phyloP scores from a whole-genome alignment of 495 filamentous ascomycete species.

The Geopyxis carbonaria region DNA sequence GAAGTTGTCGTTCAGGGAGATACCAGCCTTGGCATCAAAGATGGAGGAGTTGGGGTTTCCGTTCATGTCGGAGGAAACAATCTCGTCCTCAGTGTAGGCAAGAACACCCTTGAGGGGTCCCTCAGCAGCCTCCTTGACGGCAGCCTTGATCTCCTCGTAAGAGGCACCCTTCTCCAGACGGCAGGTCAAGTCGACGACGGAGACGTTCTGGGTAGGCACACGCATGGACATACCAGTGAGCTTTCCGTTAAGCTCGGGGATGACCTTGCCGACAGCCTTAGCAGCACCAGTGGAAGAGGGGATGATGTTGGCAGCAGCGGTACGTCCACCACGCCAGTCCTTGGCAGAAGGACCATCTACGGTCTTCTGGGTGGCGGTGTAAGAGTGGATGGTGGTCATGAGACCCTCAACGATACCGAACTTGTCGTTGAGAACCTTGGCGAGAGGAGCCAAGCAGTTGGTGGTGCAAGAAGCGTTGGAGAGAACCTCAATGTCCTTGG shows the following conservation, averaged over 20 bases:
- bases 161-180: conserved; percentile 75
- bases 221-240: conserved; percentile 99
- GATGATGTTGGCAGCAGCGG: conserved; percentile 99
- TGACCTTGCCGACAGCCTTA: conserved; percentile 99
- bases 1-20: conserved; percentile 94
- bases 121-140: conserved; percentile 75
- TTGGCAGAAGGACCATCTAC: conserved; percentile 94
- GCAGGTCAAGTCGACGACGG: conserved; percentile 91
- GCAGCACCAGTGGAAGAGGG: conserved; percentile 97
- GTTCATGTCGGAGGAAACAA: conserved; percentile 86
- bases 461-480: conserved; percentile 99
- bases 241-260: conserved; percentile 93
- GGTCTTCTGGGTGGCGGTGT: conserved; percentile 99
- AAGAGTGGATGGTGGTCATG: conserved; percentile 99
- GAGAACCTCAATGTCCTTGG: conserved; percentile 71
- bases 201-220: conserved; percentile 97
- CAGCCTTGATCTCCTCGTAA: conserved; percentile 88
- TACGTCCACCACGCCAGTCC: conserved; percentile 98
- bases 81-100: conserved; percentile 88
- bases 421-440: conserved; percentile 98
- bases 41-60: conserved; percentile 86
- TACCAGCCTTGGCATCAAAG: conserved; percentile 99
- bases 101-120: conserved; percentile 80
- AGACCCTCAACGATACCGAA: conserved; percentile 95
- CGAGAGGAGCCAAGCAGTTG: conserved; percentile 97